These are phyloP conservation scores for Castanea sativa DNA, from an alignment of 306 rosid species.

Conservation along the genomic window DNA sequence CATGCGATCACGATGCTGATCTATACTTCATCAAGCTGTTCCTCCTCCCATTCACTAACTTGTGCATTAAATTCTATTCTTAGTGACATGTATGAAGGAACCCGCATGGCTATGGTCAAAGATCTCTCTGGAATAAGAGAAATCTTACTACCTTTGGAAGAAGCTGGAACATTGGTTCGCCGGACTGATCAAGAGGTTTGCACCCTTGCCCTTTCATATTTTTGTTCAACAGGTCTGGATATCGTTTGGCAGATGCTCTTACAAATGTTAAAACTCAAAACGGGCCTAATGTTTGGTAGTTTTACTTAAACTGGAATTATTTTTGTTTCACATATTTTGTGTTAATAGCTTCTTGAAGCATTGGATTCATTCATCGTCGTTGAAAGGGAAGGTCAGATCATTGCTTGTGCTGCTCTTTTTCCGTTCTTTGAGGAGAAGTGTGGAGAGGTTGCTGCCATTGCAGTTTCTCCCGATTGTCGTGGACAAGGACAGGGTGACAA, in stretches of 20 bases:
- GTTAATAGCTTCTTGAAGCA: slow-evolving; percentile 54
- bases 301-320: background rate
- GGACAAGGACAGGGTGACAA: slow-evolving; percentile 98
- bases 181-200: slow-evolving; percentile 84
- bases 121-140: slow-evolving; percentile 75
- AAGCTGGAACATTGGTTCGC: slow-evolving; percentile 69
- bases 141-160: slow-evolving; percentile 74
- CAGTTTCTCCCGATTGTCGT: slow-evolving; percentile 90
- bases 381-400: slow-evolving; percentile 96
- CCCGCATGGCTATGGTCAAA: slow-evolving; percentile 68
- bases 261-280: background rate
- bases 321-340: slow-evolving; percentile 5
- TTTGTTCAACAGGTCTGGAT: background rate
- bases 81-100: slow-evolving; percentile 96
- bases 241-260: background rate
- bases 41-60: slow-evolving; percentile 13
- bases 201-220: background rate
- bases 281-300: background rate
- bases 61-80: slow-evolving; percentile 15
- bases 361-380: slow-evolving; percentile 65
- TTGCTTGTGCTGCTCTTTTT: slow-evolving; percentile 88
- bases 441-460: slow-evolving; percentile 94
- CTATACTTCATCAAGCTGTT: background rate
- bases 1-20: background rate
- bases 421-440: slow-evolving; percentile 78